A percentile compares a stretch with the other conserved stretches of the same genome.
These are phyloP conservation scores for Diaporthe sp. DNA, from an alignment of 2,329 filamentous ascomycete genomes.

Conservation along the genomic window DNA sequence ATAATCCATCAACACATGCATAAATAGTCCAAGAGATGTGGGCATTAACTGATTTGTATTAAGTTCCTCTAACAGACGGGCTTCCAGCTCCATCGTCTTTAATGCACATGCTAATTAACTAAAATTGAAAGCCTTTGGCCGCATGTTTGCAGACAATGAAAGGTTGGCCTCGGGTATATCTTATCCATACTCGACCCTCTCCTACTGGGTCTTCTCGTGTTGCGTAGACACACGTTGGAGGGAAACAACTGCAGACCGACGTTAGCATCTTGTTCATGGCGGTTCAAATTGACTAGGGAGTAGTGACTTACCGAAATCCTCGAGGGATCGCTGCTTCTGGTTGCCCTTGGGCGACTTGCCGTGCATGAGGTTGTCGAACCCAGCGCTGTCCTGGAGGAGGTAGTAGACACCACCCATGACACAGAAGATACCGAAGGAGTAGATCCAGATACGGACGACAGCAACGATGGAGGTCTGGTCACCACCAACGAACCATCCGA, in stretches of 20 bases:
- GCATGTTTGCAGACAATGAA: constrained; percentile 33
- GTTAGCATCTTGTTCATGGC: constrained; percentile 56
- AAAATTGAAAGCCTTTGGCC: constrained; percentile 33
- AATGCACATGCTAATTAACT: constrained; percentile 36
- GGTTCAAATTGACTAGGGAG: background rate
- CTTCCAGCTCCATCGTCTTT: constrained; percentile 34
- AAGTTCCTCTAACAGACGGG: constrained; percentile 38
- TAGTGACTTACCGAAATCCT: constrained; percentile 83
- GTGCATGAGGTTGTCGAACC: constrained; percentile 94
- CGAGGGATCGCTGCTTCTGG: constrained; percentile 84
- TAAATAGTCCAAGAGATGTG: background rate
- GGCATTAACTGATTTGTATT: constrained; percentile 38
- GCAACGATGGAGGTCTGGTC: constrained; percentile 79
- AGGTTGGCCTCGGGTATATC: constrained; percentile 32
- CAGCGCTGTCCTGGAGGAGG: constrained; percentile 81
- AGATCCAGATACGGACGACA: constrained; percentile 90
- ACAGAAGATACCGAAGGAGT: constrained; percentile 87
- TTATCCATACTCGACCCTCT: constrained; percentile 37
- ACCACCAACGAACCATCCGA: constrained; percentile 80
- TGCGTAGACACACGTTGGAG: constrained; percentile 91
- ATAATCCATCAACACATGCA: background rate
- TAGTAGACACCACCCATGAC: constrained; percentile 78
- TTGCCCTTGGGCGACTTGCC: constrained; percentile 85
- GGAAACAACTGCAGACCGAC: constrained; percentile 74
- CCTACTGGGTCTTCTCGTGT: constrained; percentile 87